Base-by-base conservation (phyloP, 2,329 filamentous ascomycete species). In the Trichoderma citrinoviride region DNA sequence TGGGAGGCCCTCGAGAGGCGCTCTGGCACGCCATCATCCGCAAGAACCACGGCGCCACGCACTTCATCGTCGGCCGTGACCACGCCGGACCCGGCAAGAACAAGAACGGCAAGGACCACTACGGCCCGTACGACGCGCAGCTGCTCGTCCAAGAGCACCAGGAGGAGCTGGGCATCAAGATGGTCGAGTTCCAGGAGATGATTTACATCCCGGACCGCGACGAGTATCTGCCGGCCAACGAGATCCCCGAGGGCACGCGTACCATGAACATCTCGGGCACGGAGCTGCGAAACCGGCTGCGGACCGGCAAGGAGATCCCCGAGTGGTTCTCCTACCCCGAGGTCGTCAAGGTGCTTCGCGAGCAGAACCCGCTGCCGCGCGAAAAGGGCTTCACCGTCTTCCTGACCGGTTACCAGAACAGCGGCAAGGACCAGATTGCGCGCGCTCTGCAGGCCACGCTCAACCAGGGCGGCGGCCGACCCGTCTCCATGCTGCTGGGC, bases 291-390 rank as follows among this genome's bases (percentile, higher is more conserved):
- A 87, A 90, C 75, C 91, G 95, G 73, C 89, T 99, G 69, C 89
- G 90, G 74, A 96, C 90, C 67, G 95, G 95, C 72, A 91, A 91
- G 73, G 92, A 96, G 72, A 99, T 99, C 73, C 95, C 95, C 71
- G 93, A 96, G 80, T 99, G 95, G 95, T 99, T 99, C 86, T 98
- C 95, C 37, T 99, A 99, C 84, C 94, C 95, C 68, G 95, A 99
- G 83, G 95, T 99, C 72, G 95, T 99, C 80, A 89, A 88, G 79
- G 95, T 98, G 56, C 90, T 99, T 68, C 90, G 95, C 74, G 93
- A 99, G 83, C 96, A 94, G 71, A 95, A 98, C 83, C 95, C 94
- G 56, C 88, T 96, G 58, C 91, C 95, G 71, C 89, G 87, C 73
- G 86, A 90, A 75, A 96, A 99, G 83, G 95, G 95, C 69, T 99